phyloP scores from a whole-genome alignment of 2,329 filamentous ascomycete genomes.

The Biscogniauxia sp. region DNA sequence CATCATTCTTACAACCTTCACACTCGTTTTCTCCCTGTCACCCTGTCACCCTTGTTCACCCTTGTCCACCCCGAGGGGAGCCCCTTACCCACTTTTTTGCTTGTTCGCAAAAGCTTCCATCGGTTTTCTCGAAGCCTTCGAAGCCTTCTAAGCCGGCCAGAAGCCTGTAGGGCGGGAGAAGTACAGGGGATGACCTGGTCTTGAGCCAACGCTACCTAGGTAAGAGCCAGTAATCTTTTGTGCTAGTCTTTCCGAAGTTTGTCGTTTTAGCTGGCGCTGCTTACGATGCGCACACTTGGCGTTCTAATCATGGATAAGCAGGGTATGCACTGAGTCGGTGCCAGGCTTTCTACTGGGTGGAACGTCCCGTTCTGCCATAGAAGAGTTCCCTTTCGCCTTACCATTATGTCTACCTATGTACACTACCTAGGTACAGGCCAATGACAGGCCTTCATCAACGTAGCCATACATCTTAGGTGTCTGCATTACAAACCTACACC shows the following conservation, averaged over 20 bases:
- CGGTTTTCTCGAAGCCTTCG: slow-evolving; percentile 31
- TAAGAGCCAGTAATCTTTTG: slow-evolving; percentile 24
- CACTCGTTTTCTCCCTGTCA: too few relatives aligned
- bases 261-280: slow-evolving; percentile 21
- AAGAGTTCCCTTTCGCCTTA: not conserved
- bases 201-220: slow-evolving; percentile 15
- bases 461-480: not conserved
- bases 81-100: slow-evolving; percentile 17
- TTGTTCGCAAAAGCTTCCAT: slow-evolving; percentile 32
- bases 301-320: slow-evolving; percentile 23
- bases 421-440: not conserved
- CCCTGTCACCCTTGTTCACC: not conserved
- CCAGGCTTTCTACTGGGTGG: slow-evolving; percentile 23
- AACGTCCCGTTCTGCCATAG: slow-evolving; percentile 21
- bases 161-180: slow-evolving; percentile 25
- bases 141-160: slow-evolving; percentile 24
- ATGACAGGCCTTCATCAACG: not conserved
- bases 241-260: slow-evolving; percentile 17
- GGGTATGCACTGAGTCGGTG: slow-evolving; percentile 25
- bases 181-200: slow-evolving; percentile 22
- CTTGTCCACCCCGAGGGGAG: not conserved
- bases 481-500: not conserved
- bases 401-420: too few relatives aligned
- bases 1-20: too few relatives aligned
- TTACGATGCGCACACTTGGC: slow-evolving; percentile 27